Evolutionary conservation across 2,329 filamentous ascomycete species (phyloP), one percentile per base, ranked within the genome.

Genomic region (Apiospora pterosperma): DNA sequence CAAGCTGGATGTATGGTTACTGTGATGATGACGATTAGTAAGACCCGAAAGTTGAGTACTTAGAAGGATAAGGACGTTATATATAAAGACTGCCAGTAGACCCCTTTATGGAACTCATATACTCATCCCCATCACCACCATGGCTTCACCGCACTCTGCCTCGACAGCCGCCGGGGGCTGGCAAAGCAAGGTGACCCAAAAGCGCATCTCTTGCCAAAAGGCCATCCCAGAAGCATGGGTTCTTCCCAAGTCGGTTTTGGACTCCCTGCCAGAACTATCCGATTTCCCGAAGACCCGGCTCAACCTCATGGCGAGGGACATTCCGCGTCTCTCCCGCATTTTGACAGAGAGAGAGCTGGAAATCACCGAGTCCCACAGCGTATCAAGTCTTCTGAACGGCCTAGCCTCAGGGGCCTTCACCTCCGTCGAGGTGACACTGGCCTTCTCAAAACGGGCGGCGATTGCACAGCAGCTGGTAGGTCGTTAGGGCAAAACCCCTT

Each of bases 381-480:
- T 31, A 4, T 5, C 44, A 2, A 52, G 44, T 10, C 59, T 61
- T 25, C 59, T 61, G 2, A 10, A 7, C 8, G 25, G 23, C 14
- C 41, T 62, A 16, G 61, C 61, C 2, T 12, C 25, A 5, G 61
- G 61, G 8, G 12, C 16, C 1, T 44, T 62, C 14, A 42, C 61
- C 5, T 41, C 61, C 11, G 61, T 52, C 1, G 61, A 62, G 61
- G 41, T 48, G n/a, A 62, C 41, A 12, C 11, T 52, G 16, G 61
- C 61, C 3, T 62, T 62, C 41, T 62, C 61, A 19, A 62, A 62
- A 34, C 38, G 61, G 31, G 61, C 61, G 1, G 61, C 61, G 4
- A 62, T 62, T 62, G 61, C 61, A 11, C 38, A 48, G 12, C 61
- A 62, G 25, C 41, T 62, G 61, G 61, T 52, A 62, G 4, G 61